Evolutionary conservation across 768 basidiomycete species (phyloP), one percentile per base, ranked within the genome.

Genomic region (Calocybe gangraenosa): DNA sequence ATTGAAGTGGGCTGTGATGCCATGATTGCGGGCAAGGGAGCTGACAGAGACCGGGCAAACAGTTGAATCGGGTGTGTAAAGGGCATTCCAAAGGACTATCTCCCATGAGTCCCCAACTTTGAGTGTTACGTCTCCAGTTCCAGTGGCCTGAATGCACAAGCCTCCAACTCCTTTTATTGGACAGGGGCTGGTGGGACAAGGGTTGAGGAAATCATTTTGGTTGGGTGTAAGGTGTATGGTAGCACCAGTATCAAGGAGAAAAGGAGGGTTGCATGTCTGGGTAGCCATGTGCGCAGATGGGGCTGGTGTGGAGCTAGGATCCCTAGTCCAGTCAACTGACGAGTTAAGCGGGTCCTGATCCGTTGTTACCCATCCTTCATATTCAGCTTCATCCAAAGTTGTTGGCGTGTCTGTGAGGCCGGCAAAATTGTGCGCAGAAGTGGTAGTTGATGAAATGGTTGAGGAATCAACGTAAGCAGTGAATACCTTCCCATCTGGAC

Each of bases 221-320:
- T 56, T 44, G 3, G 50, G 58, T 2, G 60, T 58, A 21, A 65
- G 49, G 30, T 62, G 60, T 0, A 54, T 25, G 0, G 55, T 51
- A 0, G 61, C 59, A 0, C 65, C 61, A 1, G 58, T 55, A 37
- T 65, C 53, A 7, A 62, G 42, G 60, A 59, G 55, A 45, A 65
- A 51, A 0, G 55, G 56, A 15, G 22, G 37, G 11, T 8, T 34
- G 23, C 14, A 40, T 18, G 22, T 42, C 22, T 13, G 46, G 14
- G 30, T 8, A 31, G 8, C 8, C 30, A 14, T 35, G 40, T 20
- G 23, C 43, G n/a, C 17, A 31, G 25, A 7, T 34, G 15, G 1
- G 34, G 13, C 17, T 31, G 40, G 15, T 47, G 35, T 38, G 39
- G 30, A 8, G 44, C n/a, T 46, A 18, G 1, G 25, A 13, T 8